Evolutionary conservation across 768 basidiomycete genomes (phyloP), one percentile per base, ranked within the genome.

Genomic region (Leccinum imitatum): DNA sequence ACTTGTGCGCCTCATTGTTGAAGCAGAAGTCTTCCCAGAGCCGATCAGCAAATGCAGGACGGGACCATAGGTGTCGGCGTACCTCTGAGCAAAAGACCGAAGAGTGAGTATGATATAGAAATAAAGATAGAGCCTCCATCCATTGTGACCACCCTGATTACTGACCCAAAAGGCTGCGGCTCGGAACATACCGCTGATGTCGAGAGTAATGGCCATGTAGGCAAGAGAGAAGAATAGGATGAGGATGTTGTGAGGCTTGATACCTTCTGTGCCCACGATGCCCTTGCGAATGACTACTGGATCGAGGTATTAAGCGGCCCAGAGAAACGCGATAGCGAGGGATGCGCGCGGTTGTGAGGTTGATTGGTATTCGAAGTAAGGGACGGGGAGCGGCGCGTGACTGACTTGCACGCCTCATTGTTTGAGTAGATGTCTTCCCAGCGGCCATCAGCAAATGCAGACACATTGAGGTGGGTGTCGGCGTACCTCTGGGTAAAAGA

Each of bases 201-300:
- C 96, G 46, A 98, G 80, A 0, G 95, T 92, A 35, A 97, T 89
- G 5, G 94, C 87, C 80, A 97, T 89, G 75, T 98, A 98, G 0
- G 95, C 93, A 53, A 97, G 79, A 3, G 90, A 92, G 66, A 93
- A 86, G 75, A 98, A 98, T 1, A 98, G 77, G 25, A 93, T 91
- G 72, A 98, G 84, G 63, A 98, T 95, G 70, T 97, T 92, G 68
- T 95, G 91, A 0, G 95, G 95, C 64, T 90, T 84, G 25, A 98
- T 83, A 4, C 89, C 89, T 60, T 87, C 87, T 0, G 80, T 79
- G 6, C 90, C 90, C 11, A 95, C 85, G 55, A 96, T 92, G 1
- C 95, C 95, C 59, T 83, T 75, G 15, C 87, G 81, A 41, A 96
- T 81, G 10, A 81, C 84, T 0, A 62, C 31, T 0, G 69, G 59